phyloP scores from a whole-genome alignment of 2,329 filamentous ascomycete species.

The Trichoderma citrinoviride region DNA sequence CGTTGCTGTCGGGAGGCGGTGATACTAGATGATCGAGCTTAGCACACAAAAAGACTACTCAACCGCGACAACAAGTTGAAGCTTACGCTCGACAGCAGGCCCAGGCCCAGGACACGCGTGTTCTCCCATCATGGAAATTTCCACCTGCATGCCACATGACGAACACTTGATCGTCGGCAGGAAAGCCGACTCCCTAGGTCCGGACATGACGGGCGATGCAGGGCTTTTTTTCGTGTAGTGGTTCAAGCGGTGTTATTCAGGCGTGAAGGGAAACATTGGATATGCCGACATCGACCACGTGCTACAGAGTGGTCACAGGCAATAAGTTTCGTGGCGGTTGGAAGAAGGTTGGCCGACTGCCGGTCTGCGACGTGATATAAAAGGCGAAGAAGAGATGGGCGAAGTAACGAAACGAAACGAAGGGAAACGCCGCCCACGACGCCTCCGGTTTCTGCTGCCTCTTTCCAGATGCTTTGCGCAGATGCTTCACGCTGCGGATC shows the following conservation, averaged over 20 bases:
- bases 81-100: slow-evolving; percentile 47
- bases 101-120: slow-evolving; percentile 62
- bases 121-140: slow-evolving; percentile 83
- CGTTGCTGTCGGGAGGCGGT: slow-evolving; percentile 38
- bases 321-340: background rate
- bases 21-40: slow-evolving; percentile 33
- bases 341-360: background rate
- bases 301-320: background rate
- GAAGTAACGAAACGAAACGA: background rate
- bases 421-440: background rate
- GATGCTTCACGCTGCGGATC: background rate
- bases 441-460: slow-evolving; percentile 1
- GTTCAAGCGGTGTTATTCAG: slow-evolving; percentile 4
- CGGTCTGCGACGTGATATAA: background rate
- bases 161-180: slow-evolving; percentile 88
- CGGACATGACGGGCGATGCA: slow-evolving; percentile 42
- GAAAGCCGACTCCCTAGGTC: slow-evolving; percentile 62
- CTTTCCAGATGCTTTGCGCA: background rate
- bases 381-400: background rate
- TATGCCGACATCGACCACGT: slow-evolving; percentile 7
- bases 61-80: background rate
- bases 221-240: slow-evolving; percentile 2
- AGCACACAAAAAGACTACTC: background rate
- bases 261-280: slow-evolving; percentile 10
- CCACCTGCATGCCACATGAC: slow-evolving; percentile 71